Percentiles rank a stretch among this genome's conserved stretches.
phyloP scores from a whole-genome alignment of 768 basidiomycete species.

The Lyophyllum semitale region DNA sequence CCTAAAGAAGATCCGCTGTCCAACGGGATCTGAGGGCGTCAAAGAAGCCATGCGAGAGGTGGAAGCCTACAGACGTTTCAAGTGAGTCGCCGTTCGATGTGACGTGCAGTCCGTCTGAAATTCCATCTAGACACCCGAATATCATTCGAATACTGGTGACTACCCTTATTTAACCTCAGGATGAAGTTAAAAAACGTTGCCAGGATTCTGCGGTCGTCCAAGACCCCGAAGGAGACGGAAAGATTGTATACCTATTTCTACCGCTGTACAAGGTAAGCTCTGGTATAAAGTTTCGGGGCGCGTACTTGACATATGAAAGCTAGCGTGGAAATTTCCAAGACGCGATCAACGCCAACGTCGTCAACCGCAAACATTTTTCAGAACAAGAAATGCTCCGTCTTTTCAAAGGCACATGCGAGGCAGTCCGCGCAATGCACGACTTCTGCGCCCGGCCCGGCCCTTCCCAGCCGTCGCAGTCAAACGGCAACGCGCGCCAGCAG shows the following conservation, averaged over 20 bases:
- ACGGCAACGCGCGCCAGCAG: conserved; percentile 19
- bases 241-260: conserved; percentile 95
- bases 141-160: conserved; percentile 89
- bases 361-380: conserved; percentile 80
- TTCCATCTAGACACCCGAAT: conserved; percentile 75
- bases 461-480: conserved; percentile 16
- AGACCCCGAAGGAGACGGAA: conserved; percentile 89
- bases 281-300: too few relatives aligned
- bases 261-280: conserved; percentile 80
- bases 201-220: conserved; percentile 95
- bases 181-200: conserved; percentile 12
- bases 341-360: conserved; percentile 82
- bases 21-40: conserved; percentile 84
- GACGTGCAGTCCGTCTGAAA: background rate
- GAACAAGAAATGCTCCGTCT: conserved; percentile 87
- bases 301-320: background rate
- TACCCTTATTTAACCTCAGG: background rate
- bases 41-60: conserved; percentile 88
- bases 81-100: conserved; percentile 49
- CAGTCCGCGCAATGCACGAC: conserved; percentile 92
- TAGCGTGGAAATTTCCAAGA: conserved; percentile 95
- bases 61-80: conserved; percentile 93
- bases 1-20: conserved; percentile 95
- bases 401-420: conserved; percentile 94
- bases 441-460: conserved; percentile 62